A percentile compares a stretch with the other conserved stretches of the same genome.
These are phyloP conservation scores for Nidula microcarpa DNA, from an alignment of 768 basidiomycete species.

Conservation along the genomic window DNA sequence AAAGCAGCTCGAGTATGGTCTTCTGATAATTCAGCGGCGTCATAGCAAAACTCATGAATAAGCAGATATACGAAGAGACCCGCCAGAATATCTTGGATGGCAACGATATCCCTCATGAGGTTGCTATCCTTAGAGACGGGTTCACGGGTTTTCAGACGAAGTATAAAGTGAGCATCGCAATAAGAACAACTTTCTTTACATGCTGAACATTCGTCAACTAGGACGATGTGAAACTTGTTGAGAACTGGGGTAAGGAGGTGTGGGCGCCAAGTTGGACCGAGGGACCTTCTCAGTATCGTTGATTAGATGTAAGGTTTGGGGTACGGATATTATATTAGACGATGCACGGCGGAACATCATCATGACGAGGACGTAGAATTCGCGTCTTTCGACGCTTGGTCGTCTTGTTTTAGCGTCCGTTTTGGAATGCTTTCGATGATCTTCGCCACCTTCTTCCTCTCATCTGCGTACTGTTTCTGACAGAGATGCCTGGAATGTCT, in stretches of 20 bases:
- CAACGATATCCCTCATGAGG: constrained; percentile 43
- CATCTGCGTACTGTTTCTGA: constrained; percentile 49
- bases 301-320: constrained; percentile 2
- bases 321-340: constrained; percentile 5
- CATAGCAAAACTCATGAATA: background rate
- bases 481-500: constrained; percentile 53
- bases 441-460: constrained; percentile 50
- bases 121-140: constrained; percentile 67
- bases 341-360: background rate
- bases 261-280: constrained; percentile 46
- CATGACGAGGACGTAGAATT: background rate
- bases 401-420: constrained; percentile 42
- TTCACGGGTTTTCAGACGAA: constrained; percentile 68
- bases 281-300: background rate
- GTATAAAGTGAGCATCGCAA: constrained; percentile 48
- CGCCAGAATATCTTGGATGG: constrained; percentile 42
- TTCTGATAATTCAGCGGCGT: background rate
- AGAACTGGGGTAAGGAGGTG: constrained; percentile 69
- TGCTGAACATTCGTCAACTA: constrained; percentile 11
- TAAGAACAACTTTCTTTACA: constrained; percentile 3
- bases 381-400: constrained; percentile 1
- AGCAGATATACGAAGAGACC: constrained; percentile 67
- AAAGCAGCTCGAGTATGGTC: constrained; percentile 66
- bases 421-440: constrained; percentile 62
- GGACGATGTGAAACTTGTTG: constrained; percentile 68